phyloP scores from a whole-genome alignment of 768 basidiomycete species.

The Gloeopeniophorella convolvens region DNA sequence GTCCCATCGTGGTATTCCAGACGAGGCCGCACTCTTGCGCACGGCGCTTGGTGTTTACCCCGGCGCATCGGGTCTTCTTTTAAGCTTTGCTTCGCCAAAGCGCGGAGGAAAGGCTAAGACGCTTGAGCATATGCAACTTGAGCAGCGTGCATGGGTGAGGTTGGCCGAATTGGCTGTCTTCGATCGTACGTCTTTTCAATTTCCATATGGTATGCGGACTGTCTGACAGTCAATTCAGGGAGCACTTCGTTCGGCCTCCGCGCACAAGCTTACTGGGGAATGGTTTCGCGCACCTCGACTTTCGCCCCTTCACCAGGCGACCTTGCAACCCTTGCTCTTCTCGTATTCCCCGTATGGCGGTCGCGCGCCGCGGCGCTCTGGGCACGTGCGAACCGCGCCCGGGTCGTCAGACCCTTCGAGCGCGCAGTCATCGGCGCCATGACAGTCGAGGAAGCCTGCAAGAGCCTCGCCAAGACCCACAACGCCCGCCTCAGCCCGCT shows the following conservation, averaged over 20 bases:
- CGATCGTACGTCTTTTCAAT: constrained; percentile 26
- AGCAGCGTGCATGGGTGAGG: constrained; percentile 45
- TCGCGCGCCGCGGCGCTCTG: constrained; percentile 41
- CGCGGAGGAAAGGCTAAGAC: constrained; percentile 25
- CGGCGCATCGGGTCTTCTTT: constrained; percentile 33
- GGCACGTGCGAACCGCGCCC: constrained; percentile 31
- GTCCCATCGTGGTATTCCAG: constrained; percentile 28
- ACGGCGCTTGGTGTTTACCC: constrained; percentile 34
- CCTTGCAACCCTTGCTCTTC: constrained; percentile 51
- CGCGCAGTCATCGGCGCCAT: constrained; percentile 47
- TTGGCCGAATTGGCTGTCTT: constrained; percentile 43
- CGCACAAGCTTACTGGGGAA: constrained; percentile 48
- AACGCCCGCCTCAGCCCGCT: constrained; percentile 32
- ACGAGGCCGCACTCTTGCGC: constrained; percentile 36
- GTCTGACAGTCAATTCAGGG: constrained; percentile 21
- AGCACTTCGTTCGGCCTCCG: constrained; percentile 33
- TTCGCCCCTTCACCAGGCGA: constrained; percentile 39
- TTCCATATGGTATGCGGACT: neutral
- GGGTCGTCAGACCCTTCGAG: constrained; percentile 40
- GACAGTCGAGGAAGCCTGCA: constrained; percentile 47
- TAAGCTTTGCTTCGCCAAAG: constrained; percentile 24
- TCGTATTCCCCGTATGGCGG: constrained; percentile 40
- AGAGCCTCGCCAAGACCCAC: constrained; percentile 30
- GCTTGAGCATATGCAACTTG: constrained; percentile 36
- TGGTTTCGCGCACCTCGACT: constrained; percentile 37